Evolutionary conservation across 306 rosid species (phyloP).

Genomic region (Rosa chinensis): DNA sequence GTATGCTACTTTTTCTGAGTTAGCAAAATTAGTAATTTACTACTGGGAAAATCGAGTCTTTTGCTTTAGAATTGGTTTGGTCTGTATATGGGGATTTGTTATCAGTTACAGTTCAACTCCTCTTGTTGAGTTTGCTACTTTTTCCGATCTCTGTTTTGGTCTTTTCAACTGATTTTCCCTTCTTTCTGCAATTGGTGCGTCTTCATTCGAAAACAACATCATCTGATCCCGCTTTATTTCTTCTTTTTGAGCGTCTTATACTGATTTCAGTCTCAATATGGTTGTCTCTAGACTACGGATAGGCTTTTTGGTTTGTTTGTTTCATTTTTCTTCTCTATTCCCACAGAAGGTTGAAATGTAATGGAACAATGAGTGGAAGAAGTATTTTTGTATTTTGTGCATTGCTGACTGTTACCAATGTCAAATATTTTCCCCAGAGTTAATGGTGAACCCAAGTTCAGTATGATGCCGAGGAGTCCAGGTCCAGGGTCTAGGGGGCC

Average conservation of each 20-base stretch:
- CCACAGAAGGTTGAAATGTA: not conserved
- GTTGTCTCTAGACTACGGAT: not conserved
- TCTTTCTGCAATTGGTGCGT: not conserved
- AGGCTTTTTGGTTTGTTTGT: not conserved
- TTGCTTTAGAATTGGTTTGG: slow-evolving; percentile 13
- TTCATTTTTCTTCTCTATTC: not conserved
- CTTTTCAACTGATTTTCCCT: not conserved
- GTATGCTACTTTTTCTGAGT: not conserved
- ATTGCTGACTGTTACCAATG: slow-evolving; percentile 28
- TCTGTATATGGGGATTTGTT: not conserved
- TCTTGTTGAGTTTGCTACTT: slow-evolving; percentile 13
- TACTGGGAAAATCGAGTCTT: not conserved
- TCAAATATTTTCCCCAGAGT: slow-evolving; percentile 47
- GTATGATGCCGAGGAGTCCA: slow-evolving; percentile 67
- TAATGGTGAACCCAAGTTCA: slow-evolving; percentile 53
- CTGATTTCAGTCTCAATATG: not conserved
- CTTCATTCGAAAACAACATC: not conserved
- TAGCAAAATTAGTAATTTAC: not conserved
- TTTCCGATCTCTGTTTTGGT: not conserved
- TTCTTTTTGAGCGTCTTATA: not conserved
- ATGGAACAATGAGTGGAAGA: not conserved
- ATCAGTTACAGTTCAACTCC: not conserved
- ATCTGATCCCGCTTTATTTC: not conserved
- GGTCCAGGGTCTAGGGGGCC: slow-evolving; percentile 83
- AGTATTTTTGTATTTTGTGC: slow-evolving; percentile 22